Evolutionary conservation across 495 filamentous ascomycete species (phyloP), one percentile per base, ranked within the genome.

Genomic region (Neurospora discreta): DNA sequence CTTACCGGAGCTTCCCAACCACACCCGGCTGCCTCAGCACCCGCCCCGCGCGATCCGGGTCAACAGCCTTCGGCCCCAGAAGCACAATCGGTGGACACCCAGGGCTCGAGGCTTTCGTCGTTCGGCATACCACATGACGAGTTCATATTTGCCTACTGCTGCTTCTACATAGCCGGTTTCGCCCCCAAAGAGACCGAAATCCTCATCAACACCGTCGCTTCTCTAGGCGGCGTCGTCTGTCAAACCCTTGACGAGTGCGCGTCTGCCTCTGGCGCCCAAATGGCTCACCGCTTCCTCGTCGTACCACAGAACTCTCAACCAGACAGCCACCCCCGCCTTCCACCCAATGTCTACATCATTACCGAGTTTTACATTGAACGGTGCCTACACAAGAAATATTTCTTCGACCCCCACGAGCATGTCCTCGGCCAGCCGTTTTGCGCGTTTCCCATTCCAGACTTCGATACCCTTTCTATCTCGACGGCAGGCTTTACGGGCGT

Each of bases 301-400:
- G 82, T 88, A 8, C 86, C 86, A 18, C 86, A 87, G 46, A 71
- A 73, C 9, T 82, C 83, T 0, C 72, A 75, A 15, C 76, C 81
- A 0, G 78, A 84, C 16, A 77, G 81, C 18, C 82, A 83, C 23
- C 84, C 84, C 7, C 52, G 39, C 3, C 65, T 82, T 1, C 83
- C 80, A 1, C 72, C 78, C 16, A 79, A 78, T 26, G 77, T 86
- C 44, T 73, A 82, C 41, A 79, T 90, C 58, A 91, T 97, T 43
- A 98, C 93, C 11, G 92, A 97, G 74, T 95, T 94, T 85, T 99
- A 95, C 89, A 84, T 98, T 43, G 95, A 99, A 80, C 85, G 88
- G 58, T 98, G 95, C 78, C 81, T 98, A 40, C 87, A 93, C 75
- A 86, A 88, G 18, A 93, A 92, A 75, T 82, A 79, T 10, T 85